These are phyloP conservation scores for Leishmania braziliensis DNA, from an alignment of 208 protist genomes.

Conservation along the genomic window DNA sequence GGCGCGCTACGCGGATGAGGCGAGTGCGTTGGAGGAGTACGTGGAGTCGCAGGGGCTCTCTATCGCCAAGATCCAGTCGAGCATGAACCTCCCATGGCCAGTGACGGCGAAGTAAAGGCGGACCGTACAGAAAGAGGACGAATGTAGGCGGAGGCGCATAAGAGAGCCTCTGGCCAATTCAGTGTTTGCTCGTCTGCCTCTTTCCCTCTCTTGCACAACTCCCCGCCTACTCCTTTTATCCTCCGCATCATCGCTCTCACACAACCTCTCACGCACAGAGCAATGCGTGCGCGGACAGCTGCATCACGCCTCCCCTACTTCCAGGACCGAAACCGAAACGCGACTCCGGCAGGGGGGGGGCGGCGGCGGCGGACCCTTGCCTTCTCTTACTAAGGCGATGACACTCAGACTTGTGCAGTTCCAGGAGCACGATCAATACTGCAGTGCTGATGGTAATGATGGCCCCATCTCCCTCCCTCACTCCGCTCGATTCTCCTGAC, in stretches of 20 bases:
- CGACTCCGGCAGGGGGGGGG: background rate
- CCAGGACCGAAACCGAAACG: background rate
- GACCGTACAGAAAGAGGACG: background rate
- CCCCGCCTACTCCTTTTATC: background rate
- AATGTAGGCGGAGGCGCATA: background rate
- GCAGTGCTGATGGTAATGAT: background rate
- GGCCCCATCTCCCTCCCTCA: background rate
- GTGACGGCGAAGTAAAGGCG: background rate
- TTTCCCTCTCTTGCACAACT: background rate
- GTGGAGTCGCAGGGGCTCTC: constrained; percentile 30
- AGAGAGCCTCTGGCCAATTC: background rate
- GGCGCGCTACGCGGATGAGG: constrained; percentile 40
- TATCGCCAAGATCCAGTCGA: constrained; percentile 21
- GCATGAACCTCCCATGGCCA: constrained; percentile 12
- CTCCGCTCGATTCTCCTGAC: background rate
- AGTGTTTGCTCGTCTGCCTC: background rate
- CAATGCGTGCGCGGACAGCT: background rate
- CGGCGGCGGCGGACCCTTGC: background rate
- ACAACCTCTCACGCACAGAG: background rate
- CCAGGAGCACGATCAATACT: background rate
- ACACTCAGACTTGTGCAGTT: background rate
- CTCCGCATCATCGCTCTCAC: background rate
- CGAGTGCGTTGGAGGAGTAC: constrained; percentile 43
- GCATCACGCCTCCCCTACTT: background rate
- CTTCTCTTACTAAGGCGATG: background rate